Conservation (phyloP, 2,329 filamentous ascomycete species). For the Emmonsiellopsis sp. region DNA sequence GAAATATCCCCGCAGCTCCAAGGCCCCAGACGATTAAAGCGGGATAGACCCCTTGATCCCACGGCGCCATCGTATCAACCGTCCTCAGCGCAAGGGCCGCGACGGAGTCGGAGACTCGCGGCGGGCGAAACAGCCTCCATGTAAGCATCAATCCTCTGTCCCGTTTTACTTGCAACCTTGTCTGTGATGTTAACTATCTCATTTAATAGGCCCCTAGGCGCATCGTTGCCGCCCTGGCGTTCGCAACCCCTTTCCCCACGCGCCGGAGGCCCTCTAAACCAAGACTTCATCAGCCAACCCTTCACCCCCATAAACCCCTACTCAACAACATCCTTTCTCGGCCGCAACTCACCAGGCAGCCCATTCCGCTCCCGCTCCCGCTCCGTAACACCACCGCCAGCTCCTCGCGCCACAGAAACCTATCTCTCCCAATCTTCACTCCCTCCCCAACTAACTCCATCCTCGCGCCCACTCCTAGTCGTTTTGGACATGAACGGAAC, state of each 20-base stretch:
- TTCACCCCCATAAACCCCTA: constrained; percentile 3
- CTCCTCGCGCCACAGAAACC: constrained; percentile 49
- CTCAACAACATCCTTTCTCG: not conserved
- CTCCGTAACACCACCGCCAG: constrained; percentile 21
- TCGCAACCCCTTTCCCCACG: not conserved
- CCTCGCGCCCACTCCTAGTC: constrained; percentile 60
- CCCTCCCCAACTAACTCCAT: constrained; percentile 31
- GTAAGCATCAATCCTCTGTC: not conserved
- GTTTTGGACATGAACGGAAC: constrained; percentile 93
- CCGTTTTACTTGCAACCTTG: too few relatives aligned
- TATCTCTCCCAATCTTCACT: constrained; percentile 52
- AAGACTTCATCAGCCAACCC: not conserved
- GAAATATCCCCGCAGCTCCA: too few relatives aligned
- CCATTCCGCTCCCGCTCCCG: not conserved
- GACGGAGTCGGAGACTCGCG: not conserved
- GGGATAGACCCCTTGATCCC: not conserved
- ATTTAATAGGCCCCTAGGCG: too few relatives aligned
- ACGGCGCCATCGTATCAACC: not conserved
- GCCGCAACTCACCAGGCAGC: not conserved
- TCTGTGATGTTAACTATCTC: too few relatives aligned
- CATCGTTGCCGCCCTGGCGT: too few relatives aligned
- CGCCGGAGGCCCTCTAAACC: not conserved
- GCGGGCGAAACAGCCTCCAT: not conserved
- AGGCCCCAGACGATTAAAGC: not conserved
- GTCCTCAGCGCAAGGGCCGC: not conserved